Evolutionary conservation across 2,329 filamentous ascomycete species (phyloP).

Genomic region (Colletotrichum sp.): DNA sequence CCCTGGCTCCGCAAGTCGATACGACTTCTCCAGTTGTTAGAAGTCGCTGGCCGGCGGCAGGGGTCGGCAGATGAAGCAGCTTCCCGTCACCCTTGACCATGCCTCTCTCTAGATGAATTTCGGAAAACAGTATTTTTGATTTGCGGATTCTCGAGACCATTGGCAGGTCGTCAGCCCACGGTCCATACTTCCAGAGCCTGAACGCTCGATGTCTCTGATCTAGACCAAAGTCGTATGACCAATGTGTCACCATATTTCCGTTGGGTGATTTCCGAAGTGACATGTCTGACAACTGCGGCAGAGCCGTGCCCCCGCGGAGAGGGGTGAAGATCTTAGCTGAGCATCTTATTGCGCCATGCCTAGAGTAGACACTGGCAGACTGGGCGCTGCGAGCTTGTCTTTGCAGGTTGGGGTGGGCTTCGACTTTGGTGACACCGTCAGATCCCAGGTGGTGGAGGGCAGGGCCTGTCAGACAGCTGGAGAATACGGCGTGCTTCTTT

Average conservation of each 20-base stretch:
- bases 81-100: not conserved
- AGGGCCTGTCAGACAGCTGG: not conserved
- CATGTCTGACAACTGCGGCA: not conserved
- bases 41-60: not conserved
- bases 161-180: not conserved
- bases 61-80: not conserved
- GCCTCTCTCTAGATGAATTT: not conserved
- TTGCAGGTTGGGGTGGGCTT: not conserved
- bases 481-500: not conserved
- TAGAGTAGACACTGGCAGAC: not conserved
- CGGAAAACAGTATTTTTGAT: not conserved
- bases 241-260: not conserved
- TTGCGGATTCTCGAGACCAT: not conserved
- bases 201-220: not conserved
- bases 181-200: not conserved
- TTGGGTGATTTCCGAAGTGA: not conserved
- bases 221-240: not conserved
- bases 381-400: not conserved
- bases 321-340: not conserved
- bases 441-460: not conserved
- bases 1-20: not conserved
- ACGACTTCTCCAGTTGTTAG: not conserved
- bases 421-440: not conserved
- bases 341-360: not conserved
- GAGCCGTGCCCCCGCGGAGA: not conserved